Evolutionary conservation across 768 basidiomycete species (phyloP).

Genomic region (Artomyces pyxidatus): DNA sequence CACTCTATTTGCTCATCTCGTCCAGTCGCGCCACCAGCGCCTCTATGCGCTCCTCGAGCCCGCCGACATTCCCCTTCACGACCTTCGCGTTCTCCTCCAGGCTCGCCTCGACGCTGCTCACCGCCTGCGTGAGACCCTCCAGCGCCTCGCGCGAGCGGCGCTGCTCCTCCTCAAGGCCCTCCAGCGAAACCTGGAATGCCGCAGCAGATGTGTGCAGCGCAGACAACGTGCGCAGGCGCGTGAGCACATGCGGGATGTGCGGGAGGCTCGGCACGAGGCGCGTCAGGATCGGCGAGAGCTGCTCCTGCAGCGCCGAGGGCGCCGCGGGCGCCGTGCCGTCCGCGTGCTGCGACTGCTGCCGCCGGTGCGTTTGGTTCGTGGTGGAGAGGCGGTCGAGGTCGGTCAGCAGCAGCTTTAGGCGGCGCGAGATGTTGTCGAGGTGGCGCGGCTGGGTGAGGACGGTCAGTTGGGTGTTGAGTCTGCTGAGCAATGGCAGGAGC

Average conservation of each 20-base stretch:
- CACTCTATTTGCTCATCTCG: constrained; percentile 23
- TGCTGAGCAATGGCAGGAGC: constrained; percentile 71
- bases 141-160: constrained; percentile 52
- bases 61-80: constrained; percentile 65
- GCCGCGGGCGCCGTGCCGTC: constrained; percentile 12
- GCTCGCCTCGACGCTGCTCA: constrained; percentile 67
- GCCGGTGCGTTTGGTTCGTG: constrained; percentile 28
- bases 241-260: constrained; percentile 84
- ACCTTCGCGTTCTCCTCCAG: constrained; percentile 63
- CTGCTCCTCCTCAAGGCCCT: constrained; percentile 66
- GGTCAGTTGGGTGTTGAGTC: constrained; percentile 78
- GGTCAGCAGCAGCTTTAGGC: constrained; percentile 84
- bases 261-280: constrained; percentile 67
- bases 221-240: constrained; percentile 79
- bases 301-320: constrained; percentile 39
- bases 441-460: constrained; percentile 93
- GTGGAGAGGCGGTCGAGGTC: constrained; percentile 80
- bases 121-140: constrained; percentile 58
- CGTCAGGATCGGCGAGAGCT: constrained; percentile 58
- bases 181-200: constrained; percentile 63
- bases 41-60: constrained; percentile 55
- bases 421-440: constrained; percentile 89
- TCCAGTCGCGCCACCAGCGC: constrained; percentile 37
- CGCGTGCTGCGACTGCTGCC: constrained; percentile 33
- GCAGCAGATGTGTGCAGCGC: constrained; percentile 75